Evolutionary conservation across 345 rosid species (phyloP).

Genomic region (Bruguiera gymnorhiza): DNA sequence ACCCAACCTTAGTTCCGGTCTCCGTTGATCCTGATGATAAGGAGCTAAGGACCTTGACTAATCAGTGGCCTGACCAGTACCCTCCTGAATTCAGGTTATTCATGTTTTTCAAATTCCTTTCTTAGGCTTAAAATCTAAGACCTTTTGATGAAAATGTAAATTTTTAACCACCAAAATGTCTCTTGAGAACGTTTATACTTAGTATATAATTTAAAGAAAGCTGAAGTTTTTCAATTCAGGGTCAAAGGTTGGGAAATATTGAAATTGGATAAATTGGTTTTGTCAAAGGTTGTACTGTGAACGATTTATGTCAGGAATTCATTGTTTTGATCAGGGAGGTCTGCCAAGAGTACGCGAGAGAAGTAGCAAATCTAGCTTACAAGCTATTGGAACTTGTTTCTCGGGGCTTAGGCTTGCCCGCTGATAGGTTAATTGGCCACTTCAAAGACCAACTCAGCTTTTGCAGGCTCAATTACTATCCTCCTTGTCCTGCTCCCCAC

Average conservation of each 20-base stretch:
- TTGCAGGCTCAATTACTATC: slow-evolving; percentile 66
- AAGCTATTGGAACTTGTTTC: slow-evolving; percentile 61
- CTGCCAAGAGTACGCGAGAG: slow-evolving; percentile 65
- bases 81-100: slow-evolving; percentile 61
- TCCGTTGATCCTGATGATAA: slow-evolving; percentile 45
- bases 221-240: neutral
- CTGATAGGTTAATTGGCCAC: slow-evolving; percentile 43
- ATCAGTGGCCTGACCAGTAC: slow-evolving; percentile 66
- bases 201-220: too few species aligned
- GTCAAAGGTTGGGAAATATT: neutral
- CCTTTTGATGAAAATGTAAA: too few species aligned
- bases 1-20: slow-evolving; percentile 60
- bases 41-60: slow-evolving; percentile 42
- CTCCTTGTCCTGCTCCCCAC: slow-evolving; percentile 74
- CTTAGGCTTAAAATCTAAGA: too few species aligned
- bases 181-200: too few species aligned
- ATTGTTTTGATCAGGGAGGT: slow-evolving; percentile 38
- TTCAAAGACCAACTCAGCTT: slow-evolving; percentile 66
- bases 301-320: neutral
- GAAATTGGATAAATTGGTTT: neutral
- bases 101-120: neutral
- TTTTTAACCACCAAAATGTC: too few species aligned
- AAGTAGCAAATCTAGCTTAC: slow-evolving; percentile 59
- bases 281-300: neutral
- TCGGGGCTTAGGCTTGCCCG: slow-evolving; percentile 60